These are phyloP conservation scores for Metrosideros polymorpha DNA, from an alignment of 441 rosid genomes.

Conservation along the genomic window DNA sequence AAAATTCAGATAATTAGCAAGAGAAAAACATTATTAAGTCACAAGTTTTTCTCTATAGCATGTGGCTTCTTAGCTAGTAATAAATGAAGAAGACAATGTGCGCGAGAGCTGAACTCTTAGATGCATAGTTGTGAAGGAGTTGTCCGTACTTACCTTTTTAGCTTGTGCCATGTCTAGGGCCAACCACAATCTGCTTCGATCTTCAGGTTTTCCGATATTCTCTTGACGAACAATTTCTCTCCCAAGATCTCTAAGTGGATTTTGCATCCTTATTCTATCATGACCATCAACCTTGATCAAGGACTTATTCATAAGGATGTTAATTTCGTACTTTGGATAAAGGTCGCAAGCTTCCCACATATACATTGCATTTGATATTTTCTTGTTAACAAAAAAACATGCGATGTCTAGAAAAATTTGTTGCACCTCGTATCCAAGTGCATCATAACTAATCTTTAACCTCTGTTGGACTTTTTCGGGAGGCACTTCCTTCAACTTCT, in stretches of 20 bases:
- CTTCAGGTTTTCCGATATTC: background rate
- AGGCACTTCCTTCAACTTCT: background rate
- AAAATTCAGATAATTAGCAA: background rate
- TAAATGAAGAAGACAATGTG: background rate
- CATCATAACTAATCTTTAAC: background rate
- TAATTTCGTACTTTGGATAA: background rate
- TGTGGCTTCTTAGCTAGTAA: background rate
- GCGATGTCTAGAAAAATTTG: background rate
- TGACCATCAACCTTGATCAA: background rate
- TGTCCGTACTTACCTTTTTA: background rate
- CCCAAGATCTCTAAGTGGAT: background rate
- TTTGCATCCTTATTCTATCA: background rate
- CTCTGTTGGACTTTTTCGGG: background rate
- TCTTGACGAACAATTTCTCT: background rate
- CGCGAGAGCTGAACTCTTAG: background rate
- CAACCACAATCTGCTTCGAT: background rate
- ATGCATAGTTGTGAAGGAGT: fast-evolving
- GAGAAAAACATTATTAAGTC: background rate
- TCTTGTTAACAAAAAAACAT: background rate
- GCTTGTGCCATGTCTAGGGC: background rate
- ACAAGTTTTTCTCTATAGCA: background rate
- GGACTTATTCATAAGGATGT: background rate
- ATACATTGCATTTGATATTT: background rate
- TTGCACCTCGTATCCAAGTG: background rate
- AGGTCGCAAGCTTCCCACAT: background rate